Base-by-base conservation (phyloP, 176 grass and related monocot species). In the Juncus inflexus region DNA sequence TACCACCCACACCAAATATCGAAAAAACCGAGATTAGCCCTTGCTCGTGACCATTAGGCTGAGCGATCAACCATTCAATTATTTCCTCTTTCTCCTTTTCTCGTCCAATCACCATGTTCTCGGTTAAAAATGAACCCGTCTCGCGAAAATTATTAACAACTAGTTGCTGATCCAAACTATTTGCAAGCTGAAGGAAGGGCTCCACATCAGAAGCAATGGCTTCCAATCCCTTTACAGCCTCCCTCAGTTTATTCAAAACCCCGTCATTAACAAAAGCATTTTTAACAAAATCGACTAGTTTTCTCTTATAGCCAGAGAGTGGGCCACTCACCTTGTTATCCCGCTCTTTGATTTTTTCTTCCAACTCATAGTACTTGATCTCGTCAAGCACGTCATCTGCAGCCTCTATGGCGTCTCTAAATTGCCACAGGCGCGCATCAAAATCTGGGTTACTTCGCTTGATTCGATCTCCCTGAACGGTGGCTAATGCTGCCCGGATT, bases 1-100 rank as follows among this genome's bases (percentile, higher is more conserved):
- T 69, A 50, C 76, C 76, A 5, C 81, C 81, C 40, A 74, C 76
- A 3, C 63, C 81, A 37, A 76, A 55, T 55, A 76, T 76, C 10
- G 50, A 12, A 42, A 84, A 76, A 62, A 74, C 13, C 9, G 81
- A 77, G 54, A 64, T 15, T 15, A 10, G 28, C 37, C 10, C 11
- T 59, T 59, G 55, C 55, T 16, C n/a, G n/a, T 59, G 7, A 59
- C 9, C 2, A 59, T 15, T 15, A 28, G 15, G 9, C 55, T 59
- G 7, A n/a, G 12, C n/a, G 7, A n/a, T 59, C 12, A 76, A 41
- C 62, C 12, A 67, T 40, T 50, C 35, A 1, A 66, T 11, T 3
- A 76, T 50, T 12, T 56, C 19, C 12, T 67, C 37, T 58, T 50
- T 49, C 62, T 76, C 62, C 3, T 42, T 49, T 38, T 45, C 62